Percentiles rank a stretch among this genome's conserved stretches.
Conservation (phyloP, 2,329 filamentous ascomycete species). For the Thermomyces lanuginosus region DNA sequence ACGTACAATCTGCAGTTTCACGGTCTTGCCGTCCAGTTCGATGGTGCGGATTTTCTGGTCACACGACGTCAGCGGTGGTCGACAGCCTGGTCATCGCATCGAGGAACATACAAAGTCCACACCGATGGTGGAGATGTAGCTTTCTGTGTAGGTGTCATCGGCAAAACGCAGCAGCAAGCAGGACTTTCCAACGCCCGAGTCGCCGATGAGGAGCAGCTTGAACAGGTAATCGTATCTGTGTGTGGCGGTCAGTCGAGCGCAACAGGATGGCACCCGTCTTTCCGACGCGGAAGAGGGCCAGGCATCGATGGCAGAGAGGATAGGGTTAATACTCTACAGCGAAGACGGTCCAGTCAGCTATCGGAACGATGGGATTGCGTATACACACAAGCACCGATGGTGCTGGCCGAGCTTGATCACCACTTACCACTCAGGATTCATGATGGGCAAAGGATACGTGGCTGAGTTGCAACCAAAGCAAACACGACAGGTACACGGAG, state of each 20-base stretch:
- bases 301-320: slow-evolving; percentile 3
- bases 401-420: slow-evolving; percentile 2
- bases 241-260: slow-evolving; percentile 13
- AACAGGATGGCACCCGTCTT: slow-evolving; percentile 5
- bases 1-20: slow-evolving; percentile 92
- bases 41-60: slow-evolving; percentile 99
- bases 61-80: no score
- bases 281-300: slow-evolving; percentile 1
- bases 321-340: slow-evolving; percentile 12
- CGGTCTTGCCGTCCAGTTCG: slow-evolving; percentile 97
- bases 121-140: slow-evolving; percentile 98
- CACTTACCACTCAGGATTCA: slow-evolving; percentile 36
- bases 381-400: not conserved
- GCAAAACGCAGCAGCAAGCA: slow-evolving; percentile 95
- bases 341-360: slow-evolving; percentile 3
- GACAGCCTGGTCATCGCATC: not conserved
- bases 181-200: slow-evolving; percentile 99
- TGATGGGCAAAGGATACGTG: slow-evolving; percentile 15
- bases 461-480: slow-evolving; percentile 1
- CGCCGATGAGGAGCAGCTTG: slow-evolving; percentile 99
- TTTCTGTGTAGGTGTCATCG: slow-evolving; percentile 98
- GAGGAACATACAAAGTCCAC: slow-evolving; percentile 73
- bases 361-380: not conserved
- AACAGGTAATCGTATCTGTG: slow-evolving; percentile 99
- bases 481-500: slow-evolving; percentile 3